Evolutionary conservation across 805 yeast genomes (phyloP).

Genomic region (Metschnikowia continentalis): DNA sequence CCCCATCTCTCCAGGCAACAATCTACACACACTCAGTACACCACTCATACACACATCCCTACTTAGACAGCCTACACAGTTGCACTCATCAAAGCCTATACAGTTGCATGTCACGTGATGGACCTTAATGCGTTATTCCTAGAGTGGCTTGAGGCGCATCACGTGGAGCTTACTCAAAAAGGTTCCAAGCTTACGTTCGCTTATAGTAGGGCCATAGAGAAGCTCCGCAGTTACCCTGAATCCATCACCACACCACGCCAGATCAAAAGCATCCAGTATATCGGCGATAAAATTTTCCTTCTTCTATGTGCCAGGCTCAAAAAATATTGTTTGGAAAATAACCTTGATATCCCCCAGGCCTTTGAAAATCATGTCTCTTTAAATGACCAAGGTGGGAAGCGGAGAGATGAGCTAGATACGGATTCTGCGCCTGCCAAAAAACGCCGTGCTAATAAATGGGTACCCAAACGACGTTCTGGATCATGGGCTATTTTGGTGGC

Average conservation of each 20-base stretch:
- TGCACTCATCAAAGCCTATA: too few species aligned
- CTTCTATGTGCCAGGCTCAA: conserved; percentile 44
- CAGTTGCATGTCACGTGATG: background rate
- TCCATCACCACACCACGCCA: conserved; percentile 54
- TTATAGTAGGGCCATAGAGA: conserved; percentile 54
- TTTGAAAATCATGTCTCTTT: conserved; percentile 17
- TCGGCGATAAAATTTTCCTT: conserved; percentile 69
- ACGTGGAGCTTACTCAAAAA: conserved; percentile 40
- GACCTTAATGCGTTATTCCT: conserved; percentile 51
- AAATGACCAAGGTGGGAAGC: conserved; percentile 12
- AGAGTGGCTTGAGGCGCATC: conserved; percentile 56
- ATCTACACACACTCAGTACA: too few species aligned
- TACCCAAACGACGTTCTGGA: conserved; percentile 76
- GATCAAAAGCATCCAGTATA: conserved; percentile 53
- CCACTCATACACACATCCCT: too few species aligned
- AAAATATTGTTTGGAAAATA: conserved; percentile 55
- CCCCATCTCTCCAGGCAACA: too few species aligned
- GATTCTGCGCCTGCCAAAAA: conserved; percentile 8
- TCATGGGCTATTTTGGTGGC: conserved; percentile 77
- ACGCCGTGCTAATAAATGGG: conserved; percentile 35
- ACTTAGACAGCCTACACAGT: too few species aligned
- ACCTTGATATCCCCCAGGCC: conserved; percentile 40
- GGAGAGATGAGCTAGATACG: conserved; percentile 11
- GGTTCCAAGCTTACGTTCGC: conserved; percentile 52
- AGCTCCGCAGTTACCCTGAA: conserved; percentile 42